A percentile compares a stretch with the other conserved stretches of the same genome.
phyloP scores from a whole-genome alignment of 2,329 filamentous ascomycete species.

The Xylaria sp. region DNA sequence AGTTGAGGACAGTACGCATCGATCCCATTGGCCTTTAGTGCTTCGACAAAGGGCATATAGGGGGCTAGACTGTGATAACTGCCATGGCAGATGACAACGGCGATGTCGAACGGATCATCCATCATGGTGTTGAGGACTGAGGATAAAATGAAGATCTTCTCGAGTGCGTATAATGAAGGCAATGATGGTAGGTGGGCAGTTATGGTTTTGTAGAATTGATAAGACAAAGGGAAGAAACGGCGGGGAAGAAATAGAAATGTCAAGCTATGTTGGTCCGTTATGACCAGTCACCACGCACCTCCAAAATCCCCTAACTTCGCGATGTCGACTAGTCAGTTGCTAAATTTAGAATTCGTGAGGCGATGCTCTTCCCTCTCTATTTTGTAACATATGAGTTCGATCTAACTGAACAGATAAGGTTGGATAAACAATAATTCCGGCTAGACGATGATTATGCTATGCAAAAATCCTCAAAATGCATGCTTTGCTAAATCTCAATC shows the following conservation, averaged over 20 bases:
- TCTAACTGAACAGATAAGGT: background rate
- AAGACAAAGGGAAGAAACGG: too few species aligned
- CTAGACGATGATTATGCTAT: background rate
- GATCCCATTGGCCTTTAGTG: slow-evolving; percentile 43
- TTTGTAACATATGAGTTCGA: background rate
- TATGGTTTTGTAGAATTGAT: too few species aligned
- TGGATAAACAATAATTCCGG: background rate
- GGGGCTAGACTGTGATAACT: slow-evolving; percentile 49
- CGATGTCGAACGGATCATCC: slow-evolving; percentile 28
- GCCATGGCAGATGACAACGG: slow-evolving; percentile 45
- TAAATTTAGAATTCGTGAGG: too few species aligned
- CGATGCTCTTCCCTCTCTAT: background rate
- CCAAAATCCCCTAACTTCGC: too few species aligned
- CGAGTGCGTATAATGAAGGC: too few species aligned
- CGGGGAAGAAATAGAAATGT: too few species aligned
- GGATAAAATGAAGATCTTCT: background rate
- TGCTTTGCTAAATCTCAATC: background rate
- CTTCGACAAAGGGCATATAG: slow-evolving; percentile 46
- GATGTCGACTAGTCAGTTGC: too few species aligned
- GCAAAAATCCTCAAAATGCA: background rate
- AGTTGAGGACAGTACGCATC: slow-evolving; percentile 51
- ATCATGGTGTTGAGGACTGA: slow-evolving; percentile 3
- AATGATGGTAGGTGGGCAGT: too few species aligned
- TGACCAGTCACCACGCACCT: too few species aligned
- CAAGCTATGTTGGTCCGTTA: too few species aligned